Conservation (phyloP, 1,284 basidiomycete genomes). For the Meripilus lineatus region DNA sequence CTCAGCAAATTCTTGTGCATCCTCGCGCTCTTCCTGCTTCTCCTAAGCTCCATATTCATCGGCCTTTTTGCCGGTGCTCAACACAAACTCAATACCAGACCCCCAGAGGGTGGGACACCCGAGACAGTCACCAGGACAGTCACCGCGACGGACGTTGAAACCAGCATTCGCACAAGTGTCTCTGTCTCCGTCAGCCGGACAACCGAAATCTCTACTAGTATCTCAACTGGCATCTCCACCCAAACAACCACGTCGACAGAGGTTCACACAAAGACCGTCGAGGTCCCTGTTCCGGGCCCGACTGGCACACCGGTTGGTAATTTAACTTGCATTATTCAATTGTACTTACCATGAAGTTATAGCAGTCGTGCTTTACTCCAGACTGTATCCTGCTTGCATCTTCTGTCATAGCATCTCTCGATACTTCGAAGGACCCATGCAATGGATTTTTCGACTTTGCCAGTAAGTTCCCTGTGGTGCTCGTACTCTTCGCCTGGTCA, state of each 20-base stretch:
- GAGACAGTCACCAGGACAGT: slow-evolving; percentile 29
- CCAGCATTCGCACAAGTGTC: slow-evolving; percentile 5
- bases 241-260: slow-evolving; percentile 12
- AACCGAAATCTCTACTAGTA: slow-evolving; percentile 7
- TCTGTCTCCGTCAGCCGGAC: slow-evolving; percentile 1
- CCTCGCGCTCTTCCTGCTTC: slow-evolving; percentile 70
- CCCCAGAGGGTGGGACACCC: slow-evolving; percentile 28
- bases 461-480: slow-evolving; percentile 38
- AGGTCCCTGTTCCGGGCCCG: slow-evolving; percentile 31
- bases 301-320: slow-evolving; percentile 43
- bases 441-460: slow-evolving; percentile 94
- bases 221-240: slow-evolving; percentile 19
- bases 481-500: slow-evolving; percentile 6
- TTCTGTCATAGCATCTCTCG: slow-evolving; percentile 77
- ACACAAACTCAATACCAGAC: slow-evolving; percentile 64
- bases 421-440: slow-evolving; percentile 85
- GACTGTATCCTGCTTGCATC: slow-evolving; percentile 85
- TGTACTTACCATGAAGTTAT: slow-evolving; percentile 7
- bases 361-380: slow-evolving; percentile 71
- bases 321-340: neutral
- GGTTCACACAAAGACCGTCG: too few species aligned
- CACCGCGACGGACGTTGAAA: slow-evolving; percentile 27
- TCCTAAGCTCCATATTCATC: slow-evolving; percentile 83
- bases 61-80: slow-evolving; percentile 90
- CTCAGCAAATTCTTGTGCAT: slow-evolving; percentile 81